Conservation (phyloP, 2,329 filamentous ascomycete species). For the Ophiostoma piceae region DNA sequence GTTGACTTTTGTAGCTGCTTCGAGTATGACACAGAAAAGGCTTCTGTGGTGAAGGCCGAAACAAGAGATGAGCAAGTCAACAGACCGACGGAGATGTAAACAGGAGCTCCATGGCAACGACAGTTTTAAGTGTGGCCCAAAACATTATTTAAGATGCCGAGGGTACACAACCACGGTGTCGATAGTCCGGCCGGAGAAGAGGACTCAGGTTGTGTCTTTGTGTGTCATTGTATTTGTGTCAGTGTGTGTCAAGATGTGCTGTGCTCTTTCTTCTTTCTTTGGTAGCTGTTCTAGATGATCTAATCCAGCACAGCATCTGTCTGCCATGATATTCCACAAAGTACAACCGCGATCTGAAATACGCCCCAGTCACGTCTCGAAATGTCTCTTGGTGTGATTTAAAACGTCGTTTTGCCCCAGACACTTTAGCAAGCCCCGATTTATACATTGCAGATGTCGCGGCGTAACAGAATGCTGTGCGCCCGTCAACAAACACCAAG, state of each 20-base stretch:
- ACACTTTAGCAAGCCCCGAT: conserved; percentile 18
- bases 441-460: conserved; percentile 19
- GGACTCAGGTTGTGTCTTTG: neutral
- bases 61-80: neutral
- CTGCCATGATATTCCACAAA: neutral
- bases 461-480: neutral
- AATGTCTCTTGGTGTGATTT: neutral
- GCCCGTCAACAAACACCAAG: conserved; percentile 11
- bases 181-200: neutral
- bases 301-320: neutral
- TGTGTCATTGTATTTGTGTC: neutral
- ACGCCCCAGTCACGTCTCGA: neutral
- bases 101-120: neutral
- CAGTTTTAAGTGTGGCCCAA: neutral
- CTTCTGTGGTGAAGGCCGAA: neutral
- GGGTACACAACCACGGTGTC: neutral
- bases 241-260: neutral
- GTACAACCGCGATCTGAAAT: conserved; percentile 2
- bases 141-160: neutral
- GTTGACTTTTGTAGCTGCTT: neutral
- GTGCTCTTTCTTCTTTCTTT: neutral
- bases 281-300: neutral
- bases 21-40: neutral
- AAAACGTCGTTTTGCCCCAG: conserved; percentile 13
- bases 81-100: neutral